These are phyloP conservation scores for Naumovozyma castellii DNA, from an alignment of 805 yeast species.

Conservation along the genomic window DNA sequence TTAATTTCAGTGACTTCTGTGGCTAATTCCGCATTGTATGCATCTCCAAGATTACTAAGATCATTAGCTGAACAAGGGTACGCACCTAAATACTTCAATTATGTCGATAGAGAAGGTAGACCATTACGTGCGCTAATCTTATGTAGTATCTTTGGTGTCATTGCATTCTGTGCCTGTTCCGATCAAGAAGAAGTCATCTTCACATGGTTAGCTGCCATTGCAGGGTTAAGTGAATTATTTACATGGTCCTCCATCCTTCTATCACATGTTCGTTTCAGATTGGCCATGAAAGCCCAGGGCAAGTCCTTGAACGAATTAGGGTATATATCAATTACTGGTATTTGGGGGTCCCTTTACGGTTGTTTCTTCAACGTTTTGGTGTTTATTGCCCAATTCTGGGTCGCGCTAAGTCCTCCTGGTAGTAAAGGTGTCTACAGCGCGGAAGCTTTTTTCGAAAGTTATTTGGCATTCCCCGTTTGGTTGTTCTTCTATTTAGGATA, in stretches of 20 bases:
- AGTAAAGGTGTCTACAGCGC: constrained; percentile 30
- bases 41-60: constrained; percentile 61
- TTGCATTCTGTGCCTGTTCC: constrained; percentile 52
- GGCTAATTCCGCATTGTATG: constrained; percentile 66
- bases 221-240: constrained; percentile 48
- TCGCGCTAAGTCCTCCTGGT: constrained; percentile 50
- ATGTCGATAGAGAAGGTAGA: constrained; percentile 49
- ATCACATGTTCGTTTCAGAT: constrained; percentile 46
- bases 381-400: constrained; percentile 52
- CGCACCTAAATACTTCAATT: constrained; percentile 46
- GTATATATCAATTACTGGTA: constrained; percentile 40
- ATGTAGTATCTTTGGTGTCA: constrained; percentile 44
- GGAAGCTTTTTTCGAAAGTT: constrained; percentile 41
- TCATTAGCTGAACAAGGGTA: constrained; percentile 63
- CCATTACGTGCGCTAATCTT: constrained; percentile 47
- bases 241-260: constrained; percentile 50
- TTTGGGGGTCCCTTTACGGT: constrained; percentile 44
- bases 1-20: constrained; percentile 65
- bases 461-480: constrained; percentile 41
- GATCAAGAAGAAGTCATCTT: constrained; percentile 43
- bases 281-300: constrained; percentile 44
- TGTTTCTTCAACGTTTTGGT: constrained; percentile 39
- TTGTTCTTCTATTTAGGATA: constrained; percentile 39
- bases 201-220: constrained; percentile 51
- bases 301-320: constrained; percentile 39